phyloP scores from a whole-genome alignment of 140 eudicot genomes.

The Stevia rebaudiana region DNA sequence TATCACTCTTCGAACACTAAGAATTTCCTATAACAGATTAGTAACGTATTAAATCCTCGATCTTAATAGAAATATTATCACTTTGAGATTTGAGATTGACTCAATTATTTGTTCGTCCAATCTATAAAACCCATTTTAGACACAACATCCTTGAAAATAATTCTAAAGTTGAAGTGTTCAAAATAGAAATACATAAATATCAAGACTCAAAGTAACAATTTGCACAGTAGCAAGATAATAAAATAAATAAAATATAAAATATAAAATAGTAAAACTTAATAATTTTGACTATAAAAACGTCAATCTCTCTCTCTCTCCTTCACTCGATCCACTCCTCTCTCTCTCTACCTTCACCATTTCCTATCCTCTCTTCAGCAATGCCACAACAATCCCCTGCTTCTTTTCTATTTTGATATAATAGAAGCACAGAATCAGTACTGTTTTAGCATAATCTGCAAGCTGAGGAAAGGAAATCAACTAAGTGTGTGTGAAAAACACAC shows the following conservation, averaged over 20 bases:
- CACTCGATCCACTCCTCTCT: constrained; percentile 28
- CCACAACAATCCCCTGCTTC: constrained; percentile 39
- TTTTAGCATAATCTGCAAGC: constrained; percentile 30
- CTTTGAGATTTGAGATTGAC: too few species aligned
- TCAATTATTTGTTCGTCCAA: too few species aligned
- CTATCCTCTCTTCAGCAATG: constrained; percentile 42
- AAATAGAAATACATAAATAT: background rate
- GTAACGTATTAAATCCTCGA: background rate
- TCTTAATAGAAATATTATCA: too few species aligned
- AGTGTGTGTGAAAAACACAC: background rate
- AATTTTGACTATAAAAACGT: constrained; percentile 41
- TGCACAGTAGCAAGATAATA: background rate
- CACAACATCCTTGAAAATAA: background rate
- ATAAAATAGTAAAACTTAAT: background rate
- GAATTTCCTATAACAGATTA: background rate
- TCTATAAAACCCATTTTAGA: too few species aligned
- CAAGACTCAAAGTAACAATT: background rate
- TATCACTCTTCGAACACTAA: background rate
- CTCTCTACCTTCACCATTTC: constrained; percentile 26
- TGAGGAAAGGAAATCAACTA: constrained; percentile 17
- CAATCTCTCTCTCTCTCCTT: constrained; percentile 27
- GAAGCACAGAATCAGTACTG: constrained; percentile 13
- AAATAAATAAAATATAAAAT: background rate
- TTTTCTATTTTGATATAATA: constrained; percentile 18
- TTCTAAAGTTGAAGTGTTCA: background rate